A percentile compares a stretch with the other conserved stretches of the same genome.
phyloP scores from a whole-genome alignment of 2,329 filamentous ascomycete species.

The Leptographium lundbergii region DNA sequence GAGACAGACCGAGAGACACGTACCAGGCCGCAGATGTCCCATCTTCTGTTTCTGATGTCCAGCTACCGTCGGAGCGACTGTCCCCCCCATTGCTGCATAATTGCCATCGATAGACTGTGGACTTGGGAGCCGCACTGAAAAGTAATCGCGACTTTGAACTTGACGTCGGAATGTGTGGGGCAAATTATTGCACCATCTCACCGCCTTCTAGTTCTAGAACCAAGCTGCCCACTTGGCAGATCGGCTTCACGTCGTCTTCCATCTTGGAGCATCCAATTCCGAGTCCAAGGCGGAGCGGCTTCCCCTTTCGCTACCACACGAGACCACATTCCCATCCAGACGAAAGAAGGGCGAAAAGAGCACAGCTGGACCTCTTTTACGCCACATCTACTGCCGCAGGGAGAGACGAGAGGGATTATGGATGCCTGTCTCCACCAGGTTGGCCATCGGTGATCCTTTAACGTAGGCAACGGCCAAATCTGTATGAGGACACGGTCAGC shows the following conservation, averaged over 20 bases:
- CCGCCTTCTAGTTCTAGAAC: not conserved
- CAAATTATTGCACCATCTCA: not conserved
- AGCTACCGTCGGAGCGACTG: not conserved
- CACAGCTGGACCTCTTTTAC: not conserved
- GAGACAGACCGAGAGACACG: not conserved
- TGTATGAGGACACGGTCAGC: not conserved
- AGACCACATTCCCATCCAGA: not conserved
- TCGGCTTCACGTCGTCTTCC: not conserved
- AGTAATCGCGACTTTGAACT: not conserved
- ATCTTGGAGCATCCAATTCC: not conserved
- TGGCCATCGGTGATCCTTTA: not conserved
- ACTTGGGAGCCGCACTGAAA: not conserved
- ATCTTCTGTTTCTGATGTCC: not conserved
- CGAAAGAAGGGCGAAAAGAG: not conserved
- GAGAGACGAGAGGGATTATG: not conserved
- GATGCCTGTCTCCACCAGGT: not conserved
- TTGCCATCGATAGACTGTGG: not conserved
- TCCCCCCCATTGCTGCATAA: not conserved
- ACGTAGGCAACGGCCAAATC: constrained; percentile 11
- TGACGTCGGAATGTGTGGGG: not conserved
- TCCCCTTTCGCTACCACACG: not conserved
- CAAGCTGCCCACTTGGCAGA: not conserved
- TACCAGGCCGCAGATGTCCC: not conserved
- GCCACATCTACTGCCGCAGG: not conserved
- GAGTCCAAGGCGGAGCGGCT: not conserved